Percentiles rank a stretch among this genome's conserved stretches.
These are phyloP conservation scores for Candida xiaguanensis DNA, from an alignment of 805 yeast genomes.

Conservation along the genomic window DNA sequence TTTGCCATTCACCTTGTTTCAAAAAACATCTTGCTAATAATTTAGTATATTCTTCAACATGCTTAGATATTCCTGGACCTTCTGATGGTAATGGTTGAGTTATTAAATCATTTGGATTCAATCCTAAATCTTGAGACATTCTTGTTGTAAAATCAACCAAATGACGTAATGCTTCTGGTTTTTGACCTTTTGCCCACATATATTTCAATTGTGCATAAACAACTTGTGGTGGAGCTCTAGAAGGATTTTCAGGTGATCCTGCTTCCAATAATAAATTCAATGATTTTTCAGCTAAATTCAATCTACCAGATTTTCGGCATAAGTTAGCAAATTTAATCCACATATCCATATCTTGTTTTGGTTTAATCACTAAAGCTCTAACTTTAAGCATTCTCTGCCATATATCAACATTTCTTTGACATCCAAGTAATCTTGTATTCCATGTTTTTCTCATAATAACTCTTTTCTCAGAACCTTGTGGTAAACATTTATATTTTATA, in stretches of 20 bases:
- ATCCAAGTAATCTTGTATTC: constrained; percentile 88
- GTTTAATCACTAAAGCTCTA: constrained; percentile 87
- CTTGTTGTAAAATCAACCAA: constrained; percentile 87
- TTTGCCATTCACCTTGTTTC: constrained; percentile 99
- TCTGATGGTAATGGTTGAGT: constrained; percentile 79
- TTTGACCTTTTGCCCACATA: constrained; percentile 94
- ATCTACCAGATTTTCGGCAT: constrained; percentile 89
- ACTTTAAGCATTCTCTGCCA: constrained; percentile 97
- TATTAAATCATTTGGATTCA: constrained; percentile 82
- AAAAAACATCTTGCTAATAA: constrained; percentile 89
- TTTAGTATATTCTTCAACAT: constrained; percentile 77
- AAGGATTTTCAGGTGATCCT: constrained; percentile 58
- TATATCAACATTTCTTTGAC: constrained; percentile 96
- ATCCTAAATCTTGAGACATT: constrained; percentile 83
- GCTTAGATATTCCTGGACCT: constrained; percentile 67
- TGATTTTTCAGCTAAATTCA: constrained; percentile 90
- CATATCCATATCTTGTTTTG: constrained; percentile 94
- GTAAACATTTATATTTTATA: constrained; percentile 79
- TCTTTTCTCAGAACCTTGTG: constrained; percentile 78
- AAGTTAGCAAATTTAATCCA: constrained; percentile 98
- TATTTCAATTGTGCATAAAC: constrained; percentile 95
- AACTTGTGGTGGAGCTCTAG: constrained; percentile 92
- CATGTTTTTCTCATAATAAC: constrained; percentile 82
- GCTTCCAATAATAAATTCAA: constrained; percentile 75
- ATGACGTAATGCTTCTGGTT: constrained; percentile 79